Base-by-base conservation (phyloP, 805 yeast genomes). In the Monosporozyma unispora region DNA sequence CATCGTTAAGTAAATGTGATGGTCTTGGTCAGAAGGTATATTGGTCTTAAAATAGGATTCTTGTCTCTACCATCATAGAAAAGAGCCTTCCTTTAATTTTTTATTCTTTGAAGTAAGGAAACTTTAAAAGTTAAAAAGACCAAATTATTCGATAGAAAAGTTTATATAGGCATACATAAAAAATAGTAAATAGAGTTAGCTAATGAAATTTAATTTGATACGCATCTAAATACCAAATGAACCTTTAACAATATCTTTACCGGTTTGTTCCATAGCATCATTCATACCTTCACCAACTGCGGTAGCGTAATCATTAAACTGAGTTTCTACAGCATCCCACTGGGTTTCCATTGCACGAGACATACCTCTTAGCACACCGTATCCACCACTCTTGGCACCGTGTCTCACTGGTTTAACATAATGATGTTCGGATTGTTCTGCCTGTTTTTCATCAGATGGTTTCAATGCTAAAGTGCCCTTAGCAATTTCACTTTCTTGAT, bases 401-500 rank as follows among this genome's bases (percentile, higher is more conserved):
- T 60, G 64, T 54, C 80, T 67, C 0, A 70, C 73, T 0, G 86
- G 84, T 29, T 72, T 75, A 5, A 69, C 65, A 54, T 80, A 80
- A 21, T 42, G 45, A 12, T 50, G 52, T 16, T 49, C 47, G 9
- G 50, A 50, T 12, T 40, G 25, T 9, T 31, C 48, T 10, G 21
- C 40, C 12, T 21, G 18, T 19, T 52, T 47, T 16, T 50, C 52
- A 14, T 46, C 51, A 7, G 60, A 51, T 23, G 67, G 57, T 48
- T 60, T 57, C 29, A 57, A 25, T 8, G 69, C 58, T 7, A 70
- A 48, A 2, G 66, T 71, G 50, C 76, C 78, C 53, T 50, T 66
- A 1, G 84, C 84, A 49, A 84, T 64, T 19, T 70, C 72, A 47
- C 81, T 77, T 56, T 87, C 95, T 25, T 72, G 70, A 48, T 75